These are phyloP conservation scores for Penicillium corylophilum DNA, from an alignment of 2,329 filamentous ascomycete genomes.

Conservation along the genomic window DNA sequence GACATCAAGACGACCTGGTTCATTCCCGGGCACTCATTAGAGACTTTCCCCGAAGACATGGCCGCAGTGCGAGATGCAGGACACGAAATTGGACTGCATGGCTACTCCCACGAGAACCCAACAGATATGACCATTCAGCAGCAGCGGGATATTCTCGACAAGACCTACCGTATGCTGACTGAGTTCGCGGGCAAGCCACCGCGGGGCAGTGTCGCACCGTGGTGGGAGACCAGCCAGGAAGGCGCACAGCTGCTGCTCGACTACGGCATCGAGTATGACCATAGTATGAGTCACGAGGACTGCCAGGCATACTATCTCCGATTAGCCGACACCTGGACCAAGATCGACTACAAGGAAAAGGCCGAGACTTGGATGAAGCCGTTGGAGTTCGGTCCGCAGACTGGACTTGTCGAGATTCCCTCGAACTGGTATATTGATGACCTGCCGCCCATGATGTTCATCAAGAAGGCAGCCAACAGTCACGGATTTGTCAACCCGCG, in stretches of 20 bases:
- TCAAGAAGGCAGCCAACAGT: slow-evolving; percentile 49
- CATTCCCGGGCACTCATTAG: slow-evolving; percentile 62
- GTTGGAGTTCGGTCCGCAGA: slow-evolving; percentile 46
- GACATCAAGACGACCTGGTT: slow-evolving; percentile 68
- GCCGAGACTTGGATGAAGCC: slow-evolving; percentile 49
- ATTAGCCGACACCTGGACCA: slow-evolving; percentile 45
- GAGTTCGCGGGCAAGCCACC: slow-evolving; percentile 74
- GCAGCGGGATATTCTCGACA: slow-evolving; percentile 72
- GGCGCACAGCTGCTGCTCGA: slow-evolving; percentile 51
- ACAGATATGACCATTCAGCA: slow-evolving; percentile 72
- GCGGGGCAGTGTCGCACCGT: slow-evolving; percentile 70
- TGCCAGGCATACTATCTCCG: slow-evolving; percentile 47
- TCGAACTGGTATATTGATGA: slow-evolving; percentile 48
- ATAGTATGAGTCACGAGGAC: slow-evolving; percentile 47
- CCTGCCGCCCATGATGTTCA: slow-evolving; percentile 48
- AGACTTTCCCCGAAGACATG: slow-evolving; percentile 67
- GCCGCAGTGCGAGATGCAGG: slow-evolving; percentile 61
- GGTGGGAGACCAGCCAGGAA: slow-evolving; percentile 71
- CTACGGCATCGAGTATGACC: slow-evolving; percentile 48
- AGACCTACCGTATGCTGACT: slow-evolving; percentile 72
- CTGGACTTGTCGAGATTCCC: slow-evolving; percentile 45
- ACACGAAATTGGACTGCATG: slow-evolving; percentile 67
- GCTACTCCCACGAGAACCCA: slow-evolving; percentile 74
- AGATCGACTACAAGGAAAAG: slow-evolving; percentile 42
- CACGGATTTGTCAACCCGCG: slow-evolving; percentile 59